Base-by-base conservation (phyloP, 768 basidiomycete genomes). In the Obba rivulosa region DNA sequence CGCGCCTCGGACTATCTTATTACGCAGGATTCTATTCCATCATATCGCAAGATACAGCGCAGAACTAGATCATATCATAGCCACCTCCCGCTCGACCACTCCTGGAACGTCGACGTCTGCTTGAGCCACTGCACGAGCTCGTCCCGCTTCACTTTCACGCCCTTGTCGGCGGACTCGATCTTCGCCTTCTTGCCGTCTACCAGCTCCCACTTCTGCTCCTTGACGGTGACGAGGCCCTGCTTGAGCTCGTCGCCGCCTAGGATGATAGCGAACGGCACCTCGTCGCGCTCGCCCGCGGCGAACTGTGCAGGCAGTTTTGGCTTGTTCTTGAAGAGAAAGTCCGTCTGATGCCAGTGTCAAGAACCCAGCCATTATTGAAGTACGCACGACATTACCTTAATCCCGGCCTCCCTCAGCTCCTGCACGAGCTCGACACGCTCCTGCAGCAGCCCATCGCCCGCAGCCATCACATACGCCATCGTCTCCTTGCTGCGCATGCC, bases 261-360 rank as follows among this genome's bases (percentile, higher is more conserved):
- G 55, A 98, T 89, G 48, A 97, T 77, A 2, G 87, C 93, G 66
- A 92, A 96, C 0, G 94, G 95, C 36, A 91, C 90, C 54, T 91
- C 85, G 59, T 97, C 94, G 62, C 73, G 83, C 69, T 96, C 96
- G 22, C 87, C 89, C 1, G 85, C 84, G 18, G 87, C 87, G 62
- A 95, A 97, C 61, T 99, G 95, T 2, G 81, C 74, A 0, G 76
- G 75, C 28, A 92, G 66, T 64, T 97, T 97, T 0, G 96, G 94
- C 64, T 96, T 97, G 46, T 72, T 80, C 66, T 96, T 97, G 51
- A 90, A 88, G 58, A 92, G 70, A 71, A 92, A 98, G 65, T 98
- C 96, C 48, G 88, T 78, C 92, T 94, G 57, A 38, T 4, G 31
- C 10, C 34, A 43, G n/a, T 45, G 41, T 55, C 39, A 58, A 45